A percentile compares a stretch with the other conserved stretches of the same genome.
These are phyloP conservation scores for Fusarium xylarioides DNA, from an alignment of 2,329 filamentous ascomycete genomes.

Conservation along the genomic window DNA sequence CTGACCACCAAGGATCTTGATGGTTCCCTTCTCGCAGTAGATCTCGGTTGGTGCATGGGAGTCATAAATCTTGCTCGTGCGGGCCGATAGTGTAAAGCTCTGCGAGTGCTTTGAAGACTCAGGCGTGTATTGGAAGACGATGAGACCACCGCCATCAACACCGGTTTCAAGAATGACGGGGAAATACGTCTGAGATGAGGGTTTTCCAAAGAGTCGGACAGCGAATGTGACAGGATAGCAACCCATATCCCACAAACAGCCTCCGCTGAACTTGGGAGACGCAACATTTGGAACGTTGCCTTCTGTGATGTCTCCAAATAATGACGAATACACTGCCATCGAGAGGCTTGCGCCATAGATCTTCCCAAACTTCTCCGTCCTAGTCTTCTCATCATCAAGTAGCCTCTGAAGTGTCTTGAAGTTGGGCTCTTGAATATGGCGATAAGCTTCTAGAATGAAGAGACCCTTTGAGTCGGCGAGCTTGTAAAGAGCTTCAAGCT, in stretches of 20 bases:
- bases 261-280: conserved; percentile 28
- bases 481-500: conserved; percentile 19
- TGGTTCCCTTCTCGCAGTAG: conserved; percentile 34
- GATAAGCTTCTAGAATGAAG: conserved; percentile 27
- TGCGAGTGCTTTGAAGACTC: conserved; percentile 19
- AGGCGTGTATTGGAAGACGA: conserved; percentile 20
- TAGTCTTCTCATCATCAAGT: conserved; percentile 21
- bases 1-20: conserved; percentile 14
- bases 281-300: conserved; percentile 26
- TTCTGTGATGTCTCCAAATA: conserved; percentile 6
- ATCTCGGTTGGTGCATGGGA: conserved; percentile 31
- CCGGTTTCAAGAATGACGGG: conserved; percentile 13
- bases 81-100: conserved; percentile 18
- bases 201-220: conserved; percentile 22
- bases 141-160: conserved; percentile 17
- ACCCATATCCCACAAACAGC: conserved; percentile 33
- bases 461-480: conserved; percentile 26
- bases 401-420: conserved; percentile 25
- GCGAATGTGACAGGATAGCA: conserved; percentile 34
- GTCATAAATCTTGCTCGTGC: conserved; percentile 27
- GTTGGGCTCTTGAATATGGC: conserved; percentile 36
- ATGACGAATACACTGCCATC: conserved; percentile 26
- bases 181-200: conserved; percentile 15
- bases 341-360: conserved; percentile 24
- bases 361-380: conserved; percentile 14